Evolutionary conservation across 2,329 filamentous ascomycete genomes (phyloP), one percentile per base, ranked within the genome.

Genomic region (Incumbomyces delicatus): DNA sequence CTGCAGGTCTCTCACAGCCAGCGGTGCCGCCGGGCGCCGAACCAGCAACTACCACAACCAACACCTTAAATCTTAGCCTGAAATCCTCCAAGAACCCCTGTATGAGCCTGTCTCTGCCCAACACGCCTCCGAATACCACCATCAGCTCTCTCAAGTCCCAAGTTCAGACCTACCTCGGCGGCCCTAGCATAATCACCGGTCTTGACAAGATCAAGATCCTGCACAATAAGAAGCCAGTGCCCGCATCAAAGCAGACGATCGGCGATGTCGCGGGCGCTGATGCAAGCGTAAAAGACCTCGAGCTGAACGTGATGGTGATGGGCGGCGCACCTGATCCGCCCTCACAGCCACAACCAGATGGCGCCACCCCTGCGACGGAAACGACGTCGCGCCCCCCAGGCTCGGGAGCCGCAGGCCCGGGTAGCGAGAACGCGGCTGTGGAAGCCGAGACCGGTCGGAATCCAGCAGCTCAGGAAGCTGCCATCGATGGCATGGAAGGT

Each of bases 271-370:
- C 89, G 1, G 73, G 72, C 0, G 58, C 60, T 46, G 50, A 64
- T 35, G 49, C 48, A 56, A 55, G 65, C 57, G 1, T 71, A 68
- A 10, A 66, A 63, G 64, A 66, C 17, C 71, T 90, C 0, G 88
- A 95, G 63, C 81, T 96, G 52, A 80, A 80, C 1, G 76, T 95
- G 46, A 96, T 96, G 88, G 75, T 95, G 16, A 79, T 95, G 61
- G 85, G 84, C 2, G 88, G 87, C 12, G 78, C 73, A 17, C 67
- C 68, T 18, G 63, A 55, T 41, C 49, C 55, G 10, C 51, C 51
- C 2, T 41, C 50, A 10, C 50, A 55, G 29, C 40, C 36, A 30
- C 40, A 11, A 6, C 33, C 32, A 35, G 33, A n/a, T n/a, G 11
- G 33, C 12, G 22, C 22, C 22, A 8, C 22, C 5, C 5, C 22